Evolutionary conservation across 768 basidiomycete species (phyloP).

Genomic region (Chalciporus chontae): DNA sequence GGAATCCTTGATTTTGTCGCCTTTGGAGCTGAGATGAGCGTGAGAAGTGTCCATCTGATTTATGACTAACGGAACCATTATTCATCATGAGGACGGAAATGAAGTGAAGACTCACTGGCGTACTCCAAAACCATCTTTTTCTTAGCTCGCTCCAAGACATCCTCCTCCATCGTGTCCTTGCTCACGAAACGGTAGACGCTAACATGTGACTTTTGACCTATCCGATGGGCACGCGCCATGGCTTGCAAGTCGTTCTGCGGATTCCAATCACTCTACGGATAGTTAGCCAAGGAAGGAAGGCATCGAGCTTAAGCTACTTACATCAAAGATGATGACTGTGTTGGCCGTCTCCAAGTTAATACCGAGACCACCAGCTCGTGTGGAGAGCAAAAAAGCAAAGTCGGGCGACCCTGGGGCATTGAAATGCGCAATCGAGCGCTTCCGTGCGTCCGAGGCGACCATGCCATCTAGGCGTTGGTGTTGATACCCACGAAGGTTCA

Average conservation of each 20-base stretch:
- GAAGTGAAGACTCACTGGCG: slow-evolving; percentile 71
- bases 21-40: slow-evolving; percentile 86
- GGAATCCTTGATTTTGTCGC: slow-evolving; percentile 57
- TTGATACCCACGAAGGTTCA: slow-evolving; percentile 82
- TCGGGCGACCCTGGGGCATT: slow-evolving; percentile 91
- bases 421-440: slow-evolving; percentile 96
- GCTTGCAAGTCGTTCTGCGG: slow-evolving; percentile 98
- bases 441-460: slow-evolving; percentile 89
- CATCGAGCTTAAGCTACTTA: slow-evolving; percentile 38
- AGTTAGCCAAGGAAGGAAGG: slow-evolving; percentile 6
- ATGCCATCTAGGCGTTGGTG: slow-evolving; percentile 95
- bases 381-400: slow-evolving; percentile 95
- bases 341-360: slow-evolving; percentile 99
- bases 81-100: slow-evolving; percentile 12
- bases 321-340: slow-evolving; percentile 98
- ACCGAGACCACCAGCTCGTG: slow-evolving; percentile 94
- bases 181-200: slow-evolving; percentile 98
- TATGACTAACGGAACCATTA: slow-evolving; percentile 64
- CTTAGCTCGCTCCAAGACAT: slow-evolving; percentile 95
- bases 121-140: slow-evolving; percentile 99
- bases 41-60: slow-evolving; percentile 99
- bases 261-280: slow-evolving; percentile 88
- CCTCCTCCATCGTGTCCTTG: slow-evolving; percentile 99
- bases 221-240: slow-evolving; percentile 98
- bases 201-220: slow-evolving; percentile 98